A percentile compares a stretch with the other conserved stretches of the same genome.
phyloP scores from a whole-genome alignment of 805 yeast species.

The Priceomyces carsonii region DNA sequence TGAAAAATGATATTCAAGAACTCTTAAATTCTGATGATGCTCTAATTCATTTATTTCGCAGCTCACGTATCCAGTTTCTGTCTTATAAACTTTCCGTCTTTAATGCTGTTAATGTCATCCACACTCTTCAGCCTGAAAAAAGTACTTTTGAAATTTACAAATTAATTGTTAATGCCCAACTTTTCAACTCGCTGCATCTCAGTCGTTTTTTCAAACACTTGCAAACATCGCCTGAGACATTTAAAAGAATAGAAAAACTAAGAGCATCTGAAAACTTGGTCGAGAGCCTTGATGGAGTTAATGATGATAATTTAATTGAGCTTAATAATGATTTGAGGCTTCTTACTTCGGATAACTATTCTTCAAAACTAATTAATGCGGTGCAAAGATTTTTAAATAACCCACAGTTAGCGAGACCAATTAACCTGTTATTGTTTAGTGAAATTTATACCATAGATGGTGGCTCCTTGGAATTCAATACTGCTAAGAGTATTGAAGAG shows the following conservation, averaged over 20 bases:
- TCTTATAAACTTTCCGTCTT: constrained; percentile 26
- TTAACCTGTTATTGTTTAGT: constrained; percentile 29
- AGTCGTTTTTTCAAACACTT: constrained; percentile 19
- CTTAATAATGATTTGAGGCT: constrained; percentile 2
- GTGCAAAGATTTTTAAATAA: constrained; percentile 4
- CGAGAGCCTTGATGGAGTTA: not conserved
- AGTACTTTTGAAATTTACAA: constrained; percentile 34
- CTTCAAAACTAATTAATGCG: not conserved
- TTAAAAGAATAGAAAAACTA: constrained; percentile 5
- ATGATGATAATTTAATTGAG: constrained; percentile 3
- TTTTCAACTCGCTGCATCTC: constrained; percentile 25
- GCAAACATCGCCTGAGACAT: constrained; percentile 2
- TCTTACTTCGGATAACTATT: not conserved
- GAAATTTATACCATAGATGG: constrained; percentile 35
- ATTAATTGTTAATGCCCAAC: constrained; percentile 27
- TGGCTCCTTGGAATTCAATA: constrained; percentile 14
- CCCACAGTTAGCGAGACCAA: constrained; percentile 6
- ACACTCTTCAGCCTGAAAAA: constrained; percentile 17
- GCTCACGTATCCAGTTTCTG: constrained; percentile 19
- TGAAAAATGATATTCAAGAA: constrained; percentile 11
- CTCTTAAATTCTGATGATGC: constrained; percentile 16
- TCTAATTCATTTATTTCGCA: constrained; percentile 13
- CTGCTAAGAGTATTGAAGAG: constrained; percentile 42
- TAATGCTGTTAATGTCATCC: constrained; percentile 25
- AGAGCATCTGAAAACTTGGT: constrained; percentile 4